Evolutionary conservation across 352 stramenopile genomes (phyloP).

Genomic region (Phytophthora palmivora): DNA sequence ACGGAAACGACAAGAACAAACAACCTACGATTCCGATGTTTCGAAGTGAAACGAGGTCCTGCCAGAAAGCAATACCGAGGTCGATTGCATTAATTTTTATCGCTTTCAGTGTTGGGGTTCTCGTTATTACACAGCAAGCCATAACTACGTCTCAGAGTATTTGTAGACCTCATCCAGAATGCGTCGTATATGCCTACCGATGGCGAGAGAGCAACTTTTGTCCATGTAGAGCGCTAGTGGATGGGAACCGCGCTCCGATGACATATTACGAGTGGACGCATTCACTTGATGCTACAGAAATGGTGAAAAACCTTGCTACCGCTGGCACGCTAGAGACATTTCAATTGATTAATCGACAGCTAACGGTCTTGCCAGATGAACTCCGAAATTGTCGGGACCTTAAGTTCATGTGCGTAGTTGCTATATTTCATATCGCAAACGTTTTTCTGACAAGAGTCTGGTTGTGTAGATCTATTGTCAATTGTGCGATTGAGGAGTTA

Average conservation of each 20-base stretch:
- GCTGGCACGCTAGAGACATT: constrained; percentile 36
- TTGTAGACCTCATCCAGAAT: constrained; percentile 31
- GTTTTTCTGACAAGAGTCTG: too few species aligned
- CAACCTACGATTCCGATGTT: too few species aligned
- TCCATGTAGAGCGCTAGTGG: constrained; percentile 40
- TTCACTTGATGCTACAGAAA: constrained; percentile 24
- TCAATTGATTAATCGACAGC: constrained; percentile 41
- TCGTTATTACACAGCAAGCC: constrained; percentile 10
- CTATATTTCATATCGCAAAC: too few species aligned
- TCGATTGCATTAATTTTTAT: constrained; percentile 13
- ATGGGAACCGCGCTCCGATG: constrained; percentile 26
- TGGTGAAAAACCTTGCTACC: constrained; percentile 20
- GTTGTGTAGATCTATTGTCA: constrained; percentile 4
- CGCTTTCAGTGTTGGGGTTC: constrained; percentile 14
- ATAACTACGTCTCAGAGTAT: constrained; percentile 14
- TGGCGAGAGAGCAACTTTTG: constrained; percentile 13
- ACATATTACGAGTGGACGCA: constrained; percentile 40
- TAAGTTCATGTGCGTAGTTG: constrained; percentile 40
- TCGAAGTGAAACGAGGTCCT: too few species aligned
- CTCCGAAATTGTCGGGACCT: constrained; percentile 37
- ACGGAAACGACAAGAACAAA: too few species aligned
- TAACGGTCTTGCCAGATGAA: constrained; percentile 30
- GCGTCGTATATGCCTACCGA: constrained; percentile 38
- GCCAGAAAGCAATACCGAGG: neutral
- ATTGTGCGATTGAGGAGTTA: constrained; percentile 7